Evolutionary conservation across 2,329 filamentous ascomycete genomes (phyloP).

Genomic region (Cladosporium austrohemisphaericum): DNA sequence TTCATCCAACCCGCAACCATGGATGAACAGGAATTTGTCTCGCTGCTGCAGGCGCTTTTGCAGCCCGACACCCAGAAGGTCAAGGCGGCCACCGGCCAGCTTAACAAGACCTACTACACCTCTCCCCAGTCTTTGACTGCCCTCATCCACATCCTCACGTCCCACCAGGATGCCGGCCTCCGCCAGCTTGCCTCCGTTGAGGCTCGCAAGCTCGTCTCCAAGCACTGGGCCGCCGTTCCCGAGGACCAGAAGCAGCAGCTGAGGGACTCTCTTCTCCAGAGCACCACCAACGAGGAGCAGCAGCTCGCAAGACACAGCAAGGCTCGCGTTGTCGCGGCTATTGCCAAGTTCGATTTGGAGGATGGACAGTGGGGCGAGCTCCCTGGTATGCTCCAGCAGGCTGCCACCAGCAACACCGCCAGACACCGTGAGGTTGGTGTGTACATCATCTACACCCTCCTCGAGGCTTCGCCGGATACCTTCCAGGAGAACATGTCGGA

Average conservation of each 20-base stretch:
- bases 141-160: slow-evolving; percentile 83
- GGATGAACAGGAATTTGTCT: slow-evolving; percentile 79
- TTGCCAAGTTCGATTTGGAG: slow-evolving; percentile 81
- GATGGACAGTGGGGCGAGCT: slow-evolving; percentile 83
- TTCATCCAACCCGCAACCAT: slow-evolving; percentile 43
- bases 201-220: slow-evolving; percentile 73
- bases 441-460: slow-evolving; percentile 87
- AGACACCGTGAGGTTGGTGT: slow-evolving; percentile 84
- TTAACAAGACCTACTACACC: slow-evolving; percentile 91
- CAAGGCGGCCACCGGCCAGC: slow-evolving; percentile 77
- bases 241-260: slow-evolving; percentile 74
- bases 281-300: slow-evolving; percentile 74
- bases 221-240: slow-evolving; percentile 77
- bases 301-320: slow-evolving; percentile 78
- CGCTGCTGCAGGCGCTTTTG: slow-evolving; percentile 82
- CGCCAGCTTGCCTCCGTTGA: slow-evolving; percentile 91
- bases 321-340: slow-evolving; percentile 80
- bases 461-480: slow-evolving; percentile 80
- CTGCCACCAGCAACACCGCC: slow-evolving; percentile 69
- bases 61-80: slow-evolving; percentile 77
- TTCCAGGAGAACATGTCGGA: slow-evolving; percentile 77
- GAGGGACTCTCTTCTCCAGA: slow-evolving; percentile 77
- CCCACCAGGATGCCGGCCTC: slow-evolving; percentile 66
- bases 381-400: slow-evolving; percentile 72
- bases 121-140: slow-evolving; percentile 78